Conservation (phyloP, 2,329 filamentous ascomycete genomes). For the Colletotrichum sidae region DNA sequence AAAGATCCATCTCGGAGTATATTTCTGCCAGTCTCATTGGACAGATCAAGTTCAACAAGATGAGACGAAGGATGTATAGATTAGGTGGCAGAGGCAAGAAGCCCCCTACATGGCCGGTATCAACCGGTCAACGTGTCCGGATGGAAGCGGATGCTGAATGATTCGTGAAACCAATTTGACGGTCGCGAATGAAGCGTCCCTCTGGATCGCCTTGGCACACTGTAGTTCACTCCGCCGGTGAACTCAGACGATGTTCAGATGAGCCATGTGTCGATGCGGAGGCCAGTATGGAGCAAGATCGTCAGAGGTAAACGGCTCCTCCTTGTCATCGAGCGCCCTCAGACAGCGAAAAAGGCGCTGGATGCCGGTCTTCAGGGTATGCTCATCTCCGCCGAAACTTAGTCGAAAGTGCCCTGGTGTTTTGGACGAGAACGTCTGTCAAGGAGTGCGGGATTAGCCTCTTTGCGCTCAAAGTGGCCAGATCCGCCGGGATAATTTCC, state of each 20-base stretch:
- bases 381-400: conserved; percentile 22
- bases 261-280: neutral
- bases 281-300: conserved; percentile 1
- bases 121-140: no score
- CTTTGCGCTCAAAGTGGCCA: neutral
- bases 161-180: no score
- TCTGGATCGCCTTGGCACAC: no score
- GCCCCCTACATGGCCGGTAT: no score
- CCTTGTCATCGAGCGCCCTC: conserved; percentile 13
- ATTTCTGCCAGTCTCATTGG: no score
- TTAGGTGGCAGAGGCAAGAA: conserved; percentile 1
- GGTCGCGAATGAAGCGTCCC: no score
- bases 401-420: conserved; percentile 24
- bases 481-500: neutral
- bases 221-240: no score
- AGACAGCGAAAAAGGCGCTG: conserved; percentile 16
- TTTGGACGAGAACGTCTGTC: conserved; percentile 15
- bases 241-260: neutral
- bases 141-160: no score
- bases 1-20: no score
- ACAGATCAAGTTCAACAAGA: no score
- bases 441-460: neutral
- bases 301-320: neutral
- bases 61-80: neutral
- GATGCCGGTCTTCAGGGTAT: conserved; percentile 18